Conservation (phyloP, 805 yeast species). For the Zygosaccharomyces bisporus region DNA sequence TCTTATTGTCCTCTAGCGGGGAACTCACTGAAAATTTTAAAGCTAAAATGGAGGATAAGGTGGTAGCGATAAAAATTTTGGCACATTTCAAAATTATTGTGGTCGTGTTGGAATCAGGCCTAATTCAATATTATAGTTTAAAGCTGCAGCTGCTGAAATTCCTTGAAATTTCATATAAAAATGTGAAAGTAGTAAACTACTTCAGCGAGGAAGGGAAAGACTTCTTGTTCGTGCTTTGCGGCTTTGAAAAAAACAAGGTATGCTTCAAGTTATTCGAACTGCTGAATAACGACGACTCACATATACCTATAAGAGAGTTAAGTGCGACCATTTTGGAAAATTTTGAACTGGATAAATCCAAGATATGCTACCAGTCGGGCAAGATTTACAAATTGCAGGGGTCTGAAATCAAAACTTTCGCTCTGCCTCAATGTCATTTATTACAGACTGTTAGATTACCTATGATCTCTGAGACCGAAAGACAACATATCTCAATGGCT, state of each 20-base stretch:
- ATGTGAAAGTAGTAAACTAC: conserved; percentile 23
- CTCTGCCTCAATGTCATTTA: conserved; percentile 29
- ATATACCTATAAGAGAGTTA: conserved; percentile 22
- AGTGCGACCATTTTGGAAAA: conserved; percentile 28
- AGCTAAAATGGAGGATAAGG: conserved; percentile 18
- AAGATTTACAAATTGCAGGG: conserved; percentile 25
- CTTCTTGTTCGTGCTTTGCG: conserved; percentile 24
- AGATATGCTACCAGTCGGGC: conserved; percentile 30
- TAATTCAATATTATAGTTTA: conserved; percentile 29
- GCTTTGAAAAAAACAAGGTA: conserved; percentile 21
- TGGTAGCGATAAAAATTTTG: conserved; percentile 22
- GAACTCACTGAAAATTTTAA: conserved; percentile 16
- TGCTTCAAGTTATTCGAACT: conserved; percentile 28
- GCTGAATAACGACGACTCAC: conserved; percentile 8
- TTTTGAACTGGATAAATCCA: conserved; percentile 18
- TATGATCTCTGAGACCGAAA: conserved; percentile 16
- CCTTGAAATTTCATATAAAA: conserved; percentile 23
- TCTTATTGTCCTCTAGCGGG: conserved; percentile 16
- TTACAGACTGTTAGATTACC: conserved; percentile 25
- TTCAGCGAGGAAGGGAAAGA: conserved; percentile 20
- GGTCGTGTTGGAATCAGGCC: conserved; percentile 30
- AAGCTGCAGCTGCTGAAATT: conserved; percentile 26
- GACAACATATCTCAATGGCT: conserved; percentile 23
- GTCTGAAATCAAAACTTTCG: conserved; percentile 20
- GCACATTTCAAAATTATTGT: conserved; percentile 20